Percentiles rank a stretch among this genome's conserved stretches.
Evolutionary conservation across 2,329 filamentous ascomycete species (phyloP).

Genomic region (Byssochlamys sp.): DNA sequence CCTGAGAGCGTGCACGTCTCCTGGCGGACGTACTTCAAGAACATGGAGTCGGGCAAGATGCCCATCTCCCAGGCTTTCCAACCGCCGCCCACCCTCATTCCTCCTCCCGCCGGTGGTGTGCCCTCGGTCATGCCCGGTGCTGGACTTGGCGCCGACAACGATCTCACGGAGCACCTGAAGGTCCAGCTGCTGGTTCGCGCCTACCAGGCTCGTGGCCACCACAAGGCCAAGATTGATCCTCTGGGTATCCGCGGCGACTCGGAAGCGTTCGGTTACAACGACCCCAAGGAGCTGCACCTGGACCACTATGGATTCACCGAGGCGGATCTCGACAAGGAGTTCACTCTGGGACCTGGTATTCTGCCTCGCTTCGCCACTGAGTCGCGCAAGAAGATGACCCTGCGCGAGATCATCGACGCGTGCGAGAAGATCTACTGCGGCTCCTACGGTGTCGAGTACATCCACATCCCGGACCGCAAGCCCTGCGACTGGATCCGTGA

Average conservation of each 20-base stretch:
- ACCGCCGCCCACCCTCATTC: conserved; percentile 83
- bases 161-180: conserved; percentile 93
- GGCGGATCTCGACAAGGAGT: conserved; percentile 85
- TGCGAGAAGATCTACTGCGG: conserved; percentile 96
- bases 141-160: conserved; percentile 59
- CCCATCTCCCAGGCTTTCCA: conserved; percentile 95
- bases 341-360: conserved; percentile 85
- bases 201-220: conserved; percentile 94
- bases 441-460: conserved; percentile 96
- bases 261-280: conserved; percentile 72
- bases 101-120: conserved; percentile 67
- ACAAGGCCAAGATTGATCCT: conserved; percentile 96
- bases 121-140: conserved; percentile 61
- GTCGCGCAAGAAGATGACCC: conserved; percentile 84
- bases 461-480: conserved; percentile 93
- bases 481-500: conserved; percentile 98
- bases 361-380: conserved; percentile 86
- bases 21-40: conserved; percentile 99
- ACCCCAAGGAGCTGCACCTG: conserved; percentile 84
- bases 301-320: conserved; percentile 93
- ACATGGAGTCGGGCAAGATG: conserved; percentile 98
- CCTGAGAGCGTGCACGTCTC: conserved; percentile 90
- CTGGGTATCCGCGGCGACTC: conserved; percentile 83
- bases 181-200: conserved; percentile 93
- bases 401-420: conserved; percentile 82